phyloP scores from a whole-genome alignment of 176 grass and related monocot species.

The Hyparrhenia diplandra region DNA sequence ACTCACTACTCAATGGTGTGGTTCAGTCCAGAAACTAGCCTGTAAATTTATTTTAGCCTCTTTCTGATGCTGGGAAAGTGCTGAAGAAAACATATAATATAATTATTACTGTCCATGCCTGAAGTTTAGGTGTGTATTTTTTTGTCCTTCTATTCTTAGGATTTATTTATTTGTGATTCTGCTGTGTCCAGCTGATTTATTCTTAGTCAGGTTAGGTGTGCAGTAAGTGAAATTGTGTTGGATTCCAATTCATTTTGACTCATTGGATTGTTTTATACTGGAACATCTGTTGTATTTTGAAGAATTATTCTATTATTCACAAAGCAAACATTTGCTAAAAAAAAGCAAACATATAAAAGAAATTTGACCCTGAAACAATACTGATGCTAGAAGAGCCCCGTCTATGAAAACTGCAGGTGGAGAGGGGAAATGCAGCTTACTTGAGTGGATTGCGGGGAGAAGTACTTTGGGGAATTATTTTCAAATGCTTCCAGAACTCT shows the following conservation, averaged over 20 bases:
- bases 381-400: not conserved
- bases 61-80: not conserved
- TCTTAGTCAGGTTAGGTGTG: not conserved
- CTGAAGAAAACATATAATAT: not conserved
- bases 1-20: not conserved
- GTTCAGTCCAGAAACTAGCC: not conserved
- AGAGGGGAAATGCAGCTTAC: slow-evolving; percentile 90
- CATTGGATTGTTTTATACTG: not conserved
- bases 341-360: slow-evolving; percentile 10
- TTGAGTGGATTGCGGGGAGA: slow-evolving; percentile 92
- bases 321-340: not conserved
- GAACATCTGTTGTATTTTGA: not conserved
- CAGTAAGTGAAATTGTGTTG: not conserved
- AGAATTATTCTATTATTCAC: not conserved
- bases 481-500: slow-evolving; percentile 80
- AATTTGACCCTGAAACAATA: slow-evolving; percentile 3
- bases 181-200: not conserved
- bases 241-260: not conserved
- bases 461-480: slow-evolving; percentile 91
- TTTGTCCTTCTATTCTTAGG: not conserved
- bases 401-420: slow-evolving; percentile 55
- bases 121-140: not conserved
- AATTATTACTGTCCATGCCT: not conserved
- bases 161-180: slow-evolving; percentile 3
- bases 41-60: not conserved